phyloP scores from a whole-genome alignment of 768 basidiomycete genomes.

The Tricholoma furcatifolium region DNA sequence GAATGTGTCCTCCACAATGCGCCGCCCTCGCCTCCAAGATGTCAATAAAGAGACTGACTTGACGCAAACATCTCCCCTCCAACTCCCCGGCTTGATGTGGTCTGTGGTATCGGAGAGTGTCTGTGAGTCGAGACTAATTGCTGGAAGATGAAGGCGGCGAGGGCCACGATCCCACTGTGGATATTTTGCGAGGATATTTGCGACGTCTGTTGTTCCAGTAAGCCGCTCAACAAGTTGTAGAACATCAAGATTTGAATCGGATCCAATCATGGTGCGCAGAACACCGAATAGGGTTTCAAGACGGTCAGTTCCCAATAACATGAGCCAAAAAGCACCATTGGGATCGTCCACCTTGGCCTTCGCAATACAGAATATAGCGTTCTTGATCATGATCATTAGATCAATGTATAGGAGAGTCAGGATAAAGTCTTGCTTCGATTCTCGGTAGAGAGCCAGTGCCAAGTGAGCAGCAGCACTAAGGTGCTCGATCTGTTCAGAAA shows the following conservation, averaged over 20 bases:
- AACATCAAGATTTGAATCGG: constrained; percentile 27
- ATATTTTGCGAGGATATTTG: constrained; percentile 32
- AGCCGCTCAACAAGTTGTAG: constrained; percentile 25
- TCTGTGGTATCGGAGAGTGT: constrained; percentile 23
- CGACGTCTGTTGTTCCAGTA: constrained; percentile 29
- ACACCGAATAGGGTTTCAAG: constrained; percentile 35
- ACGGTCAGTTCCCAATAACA: constrained; percentile 37
- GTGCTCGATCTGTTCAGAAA: constrained; percentile 31
- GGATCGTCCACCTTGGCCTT: constrained; percentile 34
- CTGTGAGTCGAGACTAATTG: constrained; percentile 20
- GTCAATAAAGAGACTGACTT: constrained; percentile 23
- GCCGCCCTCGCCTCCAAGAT: constrained; percentile 28
- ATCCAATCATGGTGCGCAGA: constrained; percentile 32
- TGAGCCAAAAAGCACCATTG: constrained; percentile 29
- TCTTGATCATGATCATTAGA: constrained; percentile 37
- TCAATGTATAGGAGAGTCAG: constrained; percentile 24
- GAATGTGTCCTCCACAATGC: constrained; percentile 15
- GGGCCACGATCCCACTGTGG: constrained; percentile 38
- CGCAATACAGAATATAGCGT: constrained; percentile 35
- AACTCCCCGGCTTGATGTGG: constrained; percentile 34
- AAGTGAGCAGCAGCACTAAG: constrained; percentile 33
- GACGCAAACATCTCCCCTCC: constrained; percentile 30
- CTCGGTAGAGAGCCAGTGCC: constrained; percentile 4
- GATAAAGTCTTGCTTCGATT: background rate
- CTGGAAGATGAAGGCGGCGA: constrained; percentile 31